Percentiles rank a stretch among this genome's conserved stretches.
Evolutionary conservation across 2,329 filamentous ascomycete species (phyloP).

Genomic region (Aspergillus sp.): DNA sequence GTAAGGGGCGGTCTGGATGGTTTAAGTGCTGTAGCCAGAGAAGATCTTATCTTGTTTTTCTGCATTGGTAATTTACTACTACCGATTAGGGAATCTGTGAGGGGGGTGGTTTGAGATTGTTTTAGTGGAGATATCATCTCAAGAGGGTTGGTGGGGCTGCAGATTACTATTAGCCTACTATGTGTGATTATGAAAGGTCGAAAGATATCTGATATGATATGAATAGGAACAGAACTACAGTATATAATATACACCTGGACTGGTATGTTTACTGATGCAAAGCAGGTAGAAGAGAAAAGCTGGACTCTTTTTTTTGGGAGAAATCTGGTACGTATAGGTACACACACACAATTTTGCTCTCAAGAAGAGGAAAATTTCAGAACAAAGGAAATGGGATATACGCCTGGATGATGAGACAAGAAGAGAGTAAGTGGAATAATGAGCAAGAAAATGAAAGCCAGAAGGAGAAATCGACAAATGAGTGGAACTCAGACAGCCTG

Average conservation of each 20-base stretch:
- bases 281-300: background rate
- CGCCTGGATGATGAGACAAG: background rate
- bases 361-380: background rate
- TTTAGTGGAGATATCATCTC: too few species aligned
- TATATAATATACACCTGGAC: background rate
- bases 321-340: background rate
- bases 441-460: background rate
- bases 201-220: background rate
- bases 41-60: too few species aligned
- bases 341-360: background rate
- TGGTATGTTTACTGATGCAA: background rate
- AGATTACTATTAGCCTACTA: too few species aligned
- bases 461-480: background rate
- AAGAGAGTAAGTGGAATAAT: background rate
- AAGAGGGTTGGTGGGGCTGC: too few species aligned
- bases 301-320: background rate
- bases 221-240: background rate
- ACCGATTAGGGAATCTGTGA: too few species aligned
- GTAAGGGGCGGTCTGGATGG: too few species aligned
- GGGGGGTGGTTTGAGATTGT: too few species aligned
- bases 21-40: too few species aligned
- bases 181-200: too few species aligned
- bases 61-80: too few species aligned
- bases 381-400: conserved; percentile 3
- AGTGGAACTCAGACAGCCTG: conserved; percentile 18